A percentile compares a stretch with the other conserved stretches of the same genome.
These are phyloP conservation scores for Bretziella fagacearum DNA, from an alignment of 2,329 filamentous ascomycete genomes.

Conservation along the genomic window DNA sequence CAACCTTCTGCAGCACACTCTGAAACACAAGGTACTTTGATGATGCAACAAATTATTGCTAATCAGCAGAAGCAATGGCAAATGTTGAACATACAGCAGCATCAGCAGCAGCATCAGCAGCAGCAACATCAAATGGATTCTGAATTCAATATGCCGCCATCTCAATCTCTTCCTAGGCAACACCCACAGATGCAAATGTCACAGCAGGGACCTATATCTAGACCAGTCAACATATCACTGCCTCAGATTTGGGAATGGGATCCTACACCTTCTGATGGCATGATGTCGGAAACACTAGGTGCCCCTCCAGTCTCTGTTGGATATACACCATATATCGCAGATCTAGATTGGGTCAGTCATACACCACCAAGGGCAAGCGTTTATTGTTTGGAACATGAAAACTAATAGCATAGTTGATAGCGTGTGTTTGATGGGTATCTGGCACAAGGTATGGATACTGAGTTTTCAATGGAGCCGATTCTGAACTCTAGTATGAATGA, in stretches of 20 bases:
- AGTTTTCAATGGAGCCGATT: neutral
- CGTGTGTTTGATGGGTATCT: conserved; percentile 4
- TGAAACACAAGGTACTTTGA: neutral
- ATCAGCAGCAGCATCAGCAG: neutral
- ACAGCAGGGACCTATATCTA: too few species aligned
- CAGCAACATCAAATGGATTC: neutral
- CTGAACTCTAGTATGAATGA: neutral
- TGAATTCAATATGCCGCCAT: neutral
- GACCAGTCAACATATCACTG: too few species aligned
- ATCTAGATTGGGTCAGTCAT: conserved; percentile 2
- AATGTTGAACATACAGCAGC: neutral
- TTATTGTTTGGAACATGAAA: neutral
- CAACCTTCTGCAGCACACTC: neutral
- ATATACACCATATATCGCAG: neutral
- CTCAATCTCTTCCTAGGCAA: too few species aligned
- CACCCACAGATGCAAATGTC: too few species aligned
- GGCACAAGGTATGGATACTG: conserved; percentile 5
- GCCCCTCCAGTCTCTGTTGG: neutral
- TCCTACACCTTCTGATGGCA: too few species aligned
- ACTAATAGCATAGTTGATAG: neutral
- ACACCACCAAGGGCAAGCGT: too few species aligned
- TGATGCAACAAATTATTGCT: neutral
- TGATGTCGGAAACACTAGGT: too few species aligned
- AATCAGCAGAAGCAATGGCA: neutral
- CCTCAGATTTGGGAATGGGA: too few species aligned